Evolutionary conservation across 2,329 filamentous ascomycete species (phyloP).

Genomic region (Pseudocercospora vitis): DNA sequence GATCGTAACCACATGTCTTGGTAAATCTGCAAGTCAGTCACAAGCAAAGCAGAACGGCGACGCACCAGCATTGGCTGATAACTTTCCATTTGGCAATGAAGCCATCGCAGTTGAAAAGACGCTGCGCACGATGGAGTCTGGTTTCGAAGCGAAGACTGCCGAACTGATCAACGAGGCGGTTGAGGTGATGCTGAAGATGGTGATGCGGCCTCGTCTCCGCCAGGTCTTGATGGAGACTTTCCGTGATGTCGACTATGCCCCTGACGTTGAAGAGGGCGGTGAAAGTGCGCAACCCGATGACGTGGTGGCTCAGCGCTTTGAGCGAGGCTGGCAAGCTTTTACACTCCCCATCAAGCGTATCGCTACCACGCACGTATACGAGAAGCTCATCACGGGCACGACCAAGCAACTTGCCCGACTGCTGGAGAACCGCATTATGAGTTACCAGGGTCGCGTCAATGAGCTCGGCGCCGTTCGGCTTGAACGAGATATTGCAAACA

Average conservation of each 20-base stretch:
- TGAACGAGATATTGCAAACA: slow-evolving; percentile 77
- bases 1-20: slow-evolving; percentile 72
- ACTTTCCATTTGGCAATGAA: slow-evolving; percentile 81
- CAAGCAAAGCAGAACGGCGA: slow-evolving; percentile 7
- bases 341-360: slow-evolving; percentile 82
- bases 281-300: slow-evolving; percentile 55
- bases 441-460: slow-evolving; percentile 74
- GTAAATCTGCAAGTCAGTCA: slow-evolving; percentile 18
- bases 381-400: slow-evolving; percentile 71
- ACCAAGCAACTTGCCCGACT: slow-evolving; percentile 72
- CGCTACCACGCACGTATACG: slow-evolving; percentile 74
- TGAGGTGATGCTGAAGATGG: slow-evolving; percentile 80
- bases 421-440: slow-evolving; percentile 85
- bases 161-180: slow-evolving; percentile 84
- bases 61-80: slow-evolving; percentile 44
- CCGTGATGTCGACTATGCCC: slow-evolving; percentile 83
- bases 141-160: slow-evolving; percentile 73
- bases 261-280: slow-evolving; percentile 54
- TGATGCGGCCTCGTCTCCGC: slow-evolving; percentile 80
- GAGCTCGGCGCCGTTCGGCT: slow-evolving; percentile 78
- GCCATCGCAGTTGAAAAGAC: slow-evolving; percentile 66
- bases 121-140: slow-evolving; percentile 66
- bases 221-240: slow-evolving; percentile 86
- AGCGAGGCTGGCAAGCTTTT: slow-evolving; percentile 79
- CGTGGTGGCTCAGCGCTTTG: slow-evolving; percentile 75